phyloP scores from a whole-genome alignment of 2,329 filamentous ascomycete species.

The Colletotrichum limetticola region DNA sequence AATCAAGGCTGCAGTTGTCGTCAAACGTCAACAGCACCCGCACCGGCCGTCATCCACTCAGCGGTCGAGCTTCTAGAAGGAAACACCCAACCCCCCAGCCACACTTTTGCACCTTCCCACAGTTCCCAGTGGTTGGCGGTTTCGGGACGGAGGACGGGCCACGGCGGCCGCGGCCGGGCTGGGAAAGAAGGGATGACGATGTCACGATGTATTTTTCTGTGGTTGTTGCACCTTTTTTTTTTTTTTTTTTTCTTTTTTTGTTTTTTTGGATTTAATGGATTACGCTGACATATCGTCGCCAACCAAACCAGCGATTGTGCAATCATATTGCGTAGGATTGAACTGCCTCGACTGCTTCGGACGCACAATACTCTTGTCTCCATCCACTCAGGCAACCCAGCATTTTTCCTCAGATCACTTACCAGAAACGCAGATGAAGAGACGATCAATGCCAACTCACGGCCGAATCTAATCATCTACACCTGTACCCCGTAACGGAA shows the following conservation, averaged over 20 bases:
- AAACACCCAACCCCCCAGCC: background rate
- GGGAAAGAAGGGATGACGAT: background rate
- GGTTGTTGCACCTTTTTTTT: background rate
- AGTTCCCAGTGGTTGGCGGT: background rate
- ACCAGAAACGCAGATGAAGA: background rate
- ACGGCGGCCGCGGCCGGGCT: background rate
- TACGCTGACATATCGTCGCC: conserved; percentile 14
- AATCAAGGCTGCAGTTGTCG: conserved; percentile 2
- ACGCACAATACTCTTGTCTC: background rate
- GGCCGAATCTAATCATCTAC: background rate
- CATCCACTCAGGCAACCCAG: background rate
- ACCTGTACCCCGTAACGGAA: background rate
- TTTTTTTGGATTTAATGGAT: background rate
- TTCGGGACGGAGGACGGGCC: background rate
- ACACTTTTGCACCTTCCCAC: background rate
- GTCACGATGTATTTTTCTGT: background rate
- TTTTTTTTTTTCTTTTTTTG: background rate
- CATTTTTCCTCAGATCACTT: background rate
- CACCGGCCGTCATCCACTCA: conserved; percentile 28
- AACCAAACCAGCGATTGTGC: conserved; percentile 29
- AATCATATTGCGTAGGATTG: background rate
- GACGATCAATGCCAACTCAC: background rate
- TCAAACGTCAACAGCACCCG: conserved; percentile 16
- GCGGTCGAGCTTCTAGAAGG: conserved; percentile 32
- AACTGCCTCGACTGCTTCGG: too few species aligned